Conservation (phyloP, 768 basidiomycete species). For the Wakefieldia striispora region DNA sequence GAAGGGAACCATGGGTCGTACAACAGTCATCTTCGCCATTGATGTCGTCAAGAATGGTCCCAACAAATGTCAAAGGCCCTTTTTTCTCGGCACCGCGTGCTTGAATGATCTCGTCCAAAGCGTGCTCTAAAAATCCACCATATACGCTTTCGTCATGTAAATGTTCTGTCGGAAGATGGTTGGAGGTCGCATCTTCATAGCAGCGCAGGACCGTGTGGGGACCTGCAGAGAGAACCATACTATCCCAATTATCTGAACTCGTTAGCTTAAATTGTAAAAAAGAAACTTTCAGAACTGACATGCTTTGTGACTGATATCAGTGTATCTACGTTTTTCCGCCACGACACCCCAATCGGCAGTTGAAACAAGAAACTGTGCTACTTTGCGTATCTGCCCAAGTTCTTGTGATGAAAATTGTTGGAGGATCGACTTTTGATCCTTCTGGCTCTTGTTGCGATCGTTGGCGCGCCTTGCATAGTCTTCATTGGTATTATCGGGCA, state of each 20-base stretch:
- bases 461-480: neutral
- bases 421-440: constrained; percentile 13
- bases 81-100: too few relatives aligned
- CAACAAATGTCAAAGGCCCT: too few relatives aligned
- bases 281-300: constrained; percentile 5
- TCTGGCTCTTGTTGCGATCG: neutral
- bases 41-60: too few relatives aligned
- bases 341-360: constrained; percentile 6
- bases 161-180: too few relatives aligned
- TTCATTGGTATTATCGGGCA: neutral
- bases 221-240: constrained; percentile 13
- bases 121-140: too few relatives aligned
- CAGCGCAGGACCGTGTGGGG: constrained; percentile 10
- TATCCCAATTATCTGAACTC: constrained; percentile 10
- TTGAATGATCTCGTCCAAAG: too few relatives aligned
- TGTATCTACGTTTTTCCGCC: constrained; percentile 1
- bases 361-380: constrained; percentile 3
- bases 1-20: too few relatives aligned
- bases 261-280: too few relatives aligned
- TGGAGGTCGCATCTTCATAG: too few relatives aligned
- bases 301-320: neutral
- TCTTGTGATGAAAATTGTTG: constrained; percentile 14
- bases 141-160: too few relatives aligned
- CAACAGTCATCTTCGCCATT: too few relatives aligned
- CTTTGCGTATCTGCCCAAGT: constrained; percentile 12